Evolutionary conservation across 2,329 filamentous ascomycete species (phyloP), one percentile per base, ranked within the genome.

Genomic region (Amesomyces nigricolor): DNA sequence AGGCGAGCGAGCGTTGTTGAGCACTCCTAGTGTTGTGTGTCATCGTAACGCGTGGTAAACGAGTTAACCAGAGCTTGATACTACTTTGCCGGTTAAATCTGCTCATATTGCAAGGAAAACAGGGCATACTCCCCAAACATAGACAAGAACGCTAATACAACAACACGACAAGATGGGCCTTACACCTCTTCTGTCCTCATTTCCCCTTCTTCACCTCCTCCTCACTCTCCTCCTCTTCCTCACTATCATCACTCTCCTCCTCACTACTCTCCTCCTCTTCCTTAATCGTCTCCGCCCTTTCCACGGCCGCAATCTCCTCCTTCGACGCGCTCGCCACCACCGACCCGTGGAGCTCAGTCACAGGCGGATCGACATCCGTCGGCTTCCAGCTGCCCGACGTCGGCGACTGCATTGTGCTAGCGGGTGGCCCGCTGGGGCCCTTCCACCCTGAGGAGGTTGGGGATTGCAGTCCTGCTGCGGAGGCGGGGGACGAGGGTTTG

Each of bases 361-460:
- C 63, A 5, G 67, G 64, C 30, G 58, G 56, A 26, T 68, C 65
- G 2, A 67, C 65, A 48, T 67, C 66, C 14, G 65, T 68, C 5
- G 72, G 66, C 59, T 71, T 74, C 75, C 74, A 78, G 47, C 60
- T 64, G 35, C 62, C 67, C 48, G 62, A 63, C 35, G 61, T 64
- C 14, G 68, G 76, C 58, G 71, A 74, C 65, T 78, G 76, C 43
- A 77, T 61, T 16, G 68, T 64, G 49, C 67, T 65, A 48, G 32
- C 65, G 64, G 4, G 65, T 64, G 5, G 61, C 51, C 56, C 53
- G 32, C 61, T 57, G 9, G 63, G 61, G 11, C 63, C 63, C 51
- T 67, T 70, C 75, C 74, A 77, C n/a, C 73, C 71, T 7, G 71
- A 69, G 9, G 71, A 70, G 7, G 72, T 76, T 1, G 76, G 75